Conservation (phyloP, 2,329 filamentous ascomycete species). For the Ilyonectria sp. region DNA sequence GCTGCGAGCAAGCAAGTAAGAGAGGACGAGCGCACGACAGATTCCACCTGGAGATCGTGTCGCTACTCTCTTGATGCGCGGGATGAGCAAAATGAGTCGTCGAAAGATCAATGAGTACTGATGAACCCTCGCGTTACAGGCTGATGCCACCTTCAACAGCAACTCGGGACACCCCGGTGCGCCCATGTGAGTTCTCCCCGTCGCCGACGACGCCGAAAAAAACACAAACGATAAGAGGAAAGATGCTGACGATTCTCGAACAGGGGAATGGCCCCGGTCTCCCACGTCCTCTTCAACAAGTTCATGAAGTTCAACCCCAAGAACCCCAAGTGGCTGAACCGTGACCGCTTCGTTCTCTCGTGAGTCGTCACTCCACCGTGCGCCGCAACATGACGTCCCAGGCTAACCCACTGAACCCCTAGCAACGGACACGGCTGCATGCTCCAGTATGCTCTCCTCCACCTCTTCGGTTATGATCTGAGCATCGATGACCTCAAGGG, state of each 20-base stretch:
- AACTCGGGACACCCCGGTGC: constrained; percentile 99
- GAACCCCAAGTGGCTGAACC: constrained; percentile 97
- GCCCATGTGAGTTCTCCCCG: constrained; percentile 79
- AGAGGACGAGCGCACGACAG: neutral
- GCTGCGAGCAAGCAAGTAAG: neutral
- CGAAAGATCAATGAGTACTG: constrained; percentile 39
- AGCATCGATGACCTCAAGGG: constrained; percentile 93
- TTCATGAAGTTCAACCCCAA: constrained; percentile 99
- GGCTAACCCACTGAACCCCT: constrained; percentile 38
- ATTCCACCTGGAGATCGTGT: neutral
- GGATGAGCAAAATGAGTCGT: constrained; percentile 8
- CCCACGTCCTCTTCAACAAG: constrained; percentile 98
- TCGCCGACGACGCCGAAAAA: constrained; percentile 29
- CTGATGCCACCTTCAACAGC: constrained; percentile 95
- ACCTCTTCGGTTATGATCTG: constrained; percentile 93
- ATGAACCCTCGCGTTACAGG: constrained; percentile 67
- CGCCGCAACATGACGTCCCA: constrained; percentile 8
- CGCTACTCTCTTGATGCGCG: neutral
- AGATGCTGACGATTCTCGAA: constrained; percentile 51
- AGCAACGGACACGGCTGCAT: constrained; percentile 99
- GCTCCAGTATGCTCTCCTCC: constrained; percentile 98
- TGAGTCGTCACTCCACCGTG: constrained; percentile 68
- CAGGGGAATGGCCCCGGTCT: constrained; percentile 89
- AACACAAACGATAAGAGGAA: constrained; percentile 18
- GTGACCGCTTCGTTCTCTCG: constrained; percentile 99